Conservation (phyloP, 768 basidiomycete species). For the Lactarius sanguifluus region DNA sequence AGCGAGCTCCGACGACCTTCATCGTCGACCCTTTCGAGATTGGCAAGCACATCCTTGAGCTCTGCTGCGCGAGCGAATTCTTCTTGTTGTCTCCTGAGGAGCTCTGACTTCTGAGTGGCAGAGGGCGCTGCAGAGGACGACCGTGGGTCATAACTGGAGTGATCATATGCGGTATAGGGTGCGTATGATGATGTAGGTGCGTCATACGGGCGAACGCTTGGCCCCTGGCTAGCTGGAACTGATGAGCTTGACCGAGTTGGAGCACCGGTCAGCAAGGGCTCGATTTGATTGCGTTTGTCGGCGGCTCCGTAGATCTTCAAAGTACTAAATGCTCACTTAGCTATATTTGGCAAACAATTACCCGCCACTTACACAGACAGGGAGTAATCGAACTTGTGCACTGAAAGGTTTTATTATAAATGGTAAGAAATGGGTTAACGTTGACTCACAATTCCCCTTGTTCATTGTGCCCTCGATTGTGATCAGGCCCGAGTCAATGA, state of each 20-base stretch:
- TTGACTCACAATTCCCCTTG: conserved; percentile 62
- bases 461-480: conserved; percentile 71
- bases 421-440: background rate
- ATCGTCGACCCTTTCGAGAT: conserved; percentile 75
- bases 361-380: conserved; percentile 56
- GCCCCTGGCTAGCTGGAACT: background rate
- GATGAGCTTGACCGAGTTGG: conserved; percentile 62
- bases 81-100: conserved; percentile 48
- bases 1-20: conserved; percentile 69
- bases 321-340: conserved; percentile 43
- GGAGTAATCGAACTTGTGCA: conserved; percentile 50
- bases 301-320: conserved; percentile 70
- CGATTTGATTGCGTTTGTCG: conserved; percentile 57
- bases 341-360: background rate
- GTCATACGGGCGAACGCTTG: background rate
- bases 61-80: conserved; percentile 62
- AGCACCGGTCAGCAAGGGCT: conserved; percentile 71
- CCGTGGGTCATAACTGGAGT: background rate
- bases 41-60: conserved; percentile 60
- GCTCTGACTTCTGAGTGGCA: conserved; percentile 35
- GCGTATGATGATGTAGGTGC: conserved; percentile 2
- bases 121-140: background rate
- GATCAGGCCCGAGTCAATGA: conserved; percentile 63
- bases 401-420: conserved; percentile 33
- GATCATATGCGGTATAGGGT: background rate